phyloP scores from a whole-genome alignment of 2,329 filamentous ascomycete species.

The Leptographium wingfieldii region DNA sequence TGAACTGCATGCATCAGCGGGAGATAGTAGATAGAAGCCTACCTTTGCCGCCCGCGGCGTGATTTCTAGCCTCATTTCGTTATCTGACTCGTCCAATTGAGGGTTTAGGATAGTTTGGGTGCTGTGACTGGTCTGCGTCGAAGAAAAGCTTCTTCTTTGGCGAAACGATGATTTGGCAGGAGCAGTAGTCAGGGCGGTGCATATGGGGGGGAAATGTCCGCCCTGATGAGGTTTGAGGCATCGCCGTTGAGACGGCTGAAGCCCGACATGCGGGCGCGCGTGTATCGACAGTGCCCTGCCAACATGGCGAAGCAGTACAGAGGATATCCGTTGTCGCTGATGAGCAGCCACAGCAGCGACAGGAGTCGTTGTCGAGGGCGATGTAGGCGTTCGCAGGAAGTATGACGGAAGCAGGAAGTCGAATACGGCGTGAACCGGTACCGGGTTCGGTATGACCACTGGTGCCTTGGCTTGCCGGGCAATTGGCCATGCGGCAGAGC shows the following conservation, averaged over 20 bases:
- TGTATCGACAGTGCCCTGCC: background rate
- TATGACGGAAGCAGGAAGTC: conserved; percentile 1
- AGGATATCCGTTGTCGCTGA: background rate
- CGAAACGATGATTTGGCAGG: background rate
- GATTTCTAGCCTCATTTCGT: conserved; percentile 73
- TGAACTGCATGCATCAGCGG: background rate
- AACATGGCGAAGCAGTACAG: background rate
- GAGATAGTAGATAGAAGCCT: conserved; percentile 15
- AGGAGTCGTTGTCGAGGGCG: background rate
- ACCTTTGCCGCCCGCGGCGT: conserved; percentile 72
- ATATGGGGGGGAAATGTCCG: background rate
- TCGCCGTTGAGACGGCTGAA: background rate
- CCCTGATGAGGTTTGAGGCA: background rate
- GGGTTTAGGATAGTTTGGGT: conserved; percentile 55
- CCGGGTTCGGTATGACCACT: background rate
- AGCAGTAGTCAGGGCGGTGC: background rate
- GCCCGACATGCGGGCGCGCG: background rate
- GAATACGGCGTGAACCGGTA: background rate
- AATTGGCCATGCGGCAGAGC: background rate
- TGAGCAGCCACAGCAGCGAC: background rate
- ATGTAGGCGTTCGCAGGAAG: background rate
- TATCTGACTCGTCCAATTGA: conserved; percentile 67
- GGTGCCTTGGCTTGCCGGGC: background rate
- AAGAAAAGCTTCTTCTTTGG: conserved; percentile 20
- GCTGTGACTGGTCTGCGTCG: conserved; percentile 21